Evolutionary conservation across 495 filamentous ascomycete genomes (phyloP).

Genomic region (Tuber microsphaerosporum): DNA sequence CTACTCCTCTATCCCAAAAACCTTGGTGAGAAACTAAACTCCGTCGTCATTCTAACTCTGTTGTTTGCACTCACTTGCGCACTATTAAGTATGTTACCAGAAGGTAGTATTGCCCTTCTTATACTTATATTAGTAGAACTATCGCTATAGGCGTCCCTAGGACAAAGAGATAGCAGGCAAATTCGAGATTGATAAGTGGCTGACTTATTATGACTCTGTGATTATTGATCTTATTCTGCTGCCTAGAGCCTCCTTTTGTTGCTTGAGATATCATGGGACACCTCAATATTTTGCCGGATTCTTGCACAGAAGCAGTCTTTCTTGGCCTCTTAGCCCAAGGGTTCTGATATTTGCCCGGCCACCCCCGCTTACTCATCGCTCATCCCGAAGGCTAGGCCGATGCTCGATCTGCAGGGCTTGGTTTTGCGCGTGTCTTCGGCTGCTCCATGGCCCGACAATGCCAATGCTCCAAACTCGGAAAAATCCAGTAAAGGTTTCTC

Average conservation of each 20-base stretch:
- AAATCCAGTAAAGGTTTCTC: background rate
- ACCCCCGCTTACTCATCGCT: background rate
- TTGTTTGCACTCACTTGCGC: background rate
- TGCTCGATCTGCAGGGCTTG: background rate
- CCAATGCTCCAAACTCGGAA: background rate
- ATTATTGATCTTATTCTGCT: background rate
- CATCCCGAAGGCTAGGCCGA: background rate
- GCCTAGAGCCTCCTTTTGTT: background rate
- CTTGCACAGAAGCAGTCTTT: background rate
- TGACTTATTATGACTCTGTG: background rate
- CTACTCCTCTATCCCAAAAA: background rate
- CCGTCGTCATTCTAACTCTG: background rate
- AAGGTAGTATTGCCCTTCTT: background rate
- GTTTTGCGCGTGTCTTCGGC: background rate
- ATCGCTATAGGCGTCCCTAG: background rate
- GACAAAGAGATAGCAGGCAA: background rate
- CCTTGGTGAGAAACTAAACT: background rate
- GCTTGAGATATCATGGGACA: background rate
- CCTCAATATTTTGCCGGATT: background rate
- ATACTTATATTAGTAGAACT: background rate
- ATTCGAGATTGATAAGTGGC: background rate
- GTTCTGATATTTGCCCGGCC: background rate
- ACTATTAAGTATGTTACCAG: background rate
- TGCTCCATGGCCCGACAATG: no score
- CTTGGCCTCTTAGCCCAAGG: background rate